These are phyloP conservation scores for Dendryphion nanum DNA, from an alignment of 2,329 filamentous ascomycete genomes.

Conservation along the genomic window DNA sequence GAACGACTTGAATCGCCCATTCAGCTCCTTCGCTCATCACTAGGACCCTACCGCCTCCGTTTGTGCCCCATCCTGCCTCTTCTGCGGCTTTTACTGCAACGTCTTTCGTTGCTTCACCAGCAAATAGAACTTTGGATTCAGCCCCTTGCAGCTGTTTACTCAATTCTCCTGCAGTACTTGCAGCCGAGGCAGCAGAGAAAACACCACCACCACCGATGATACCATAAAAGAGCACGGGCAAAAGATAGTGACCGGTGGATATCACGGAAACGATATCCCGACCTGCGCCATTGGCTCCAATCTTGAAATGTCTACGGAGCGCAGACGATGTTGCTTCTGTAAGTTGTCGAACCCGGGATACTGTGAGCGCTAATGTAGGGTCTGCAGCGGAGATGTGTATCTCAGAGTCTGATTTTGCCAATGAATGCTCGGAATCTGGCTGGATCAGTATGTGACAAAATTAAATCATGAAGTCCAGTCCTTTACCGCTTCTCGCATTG, in stretches of 20 bases:
- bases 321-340: slow-evolving; percentile 56
- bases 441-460: too few relatives aligned
- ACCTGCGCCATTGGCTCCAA: slow-evolving; percentile 50
- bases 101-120: slow-evolving; percentile 50
- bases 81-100: slow-evolving; percentile 52
- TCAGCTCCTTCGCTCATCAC: slow-evolving; percentile 47
- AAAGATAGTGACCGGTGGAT: slow-evolving; percentile 56
- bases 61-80: slow-evolving; percentile 40
- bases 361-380: slow-evolving; percentile 55
- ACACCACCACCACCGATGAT: slow-evolving; percentile 60
- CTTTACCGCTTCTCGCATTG: too few relatives aligned
- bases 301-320: slow-evolving; percentile 53
- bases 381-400: slow-evolving; percentile 60
- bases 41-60: slow-evolving; percentile 47
- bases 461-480: too few relatives aligned
- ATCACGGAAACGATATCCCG: slow-evolving; percentile 55
- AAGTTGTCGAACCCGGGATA: slow-evolving; percentile 48
- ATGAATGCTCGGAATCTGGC: slow-evolving; percentile 27
- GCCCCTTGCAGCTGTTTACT: slow-evolving; percentile 48
- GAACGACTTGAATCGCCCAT: slow-evolving; percentile 34
- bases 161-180: slow-evolving; percentile 52
- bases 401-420: slow-evolving; percentile 48
- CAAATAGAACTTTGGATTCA: slow-evolving; percentile 43
- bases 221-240: slow-evolving; percentile 55
- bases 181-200: slow-evolving; percentile 55